phyloP scores from a whole-genome alignment of 1,139 yeast genomes.

The Torulaspora pretoriensis region DNA sequence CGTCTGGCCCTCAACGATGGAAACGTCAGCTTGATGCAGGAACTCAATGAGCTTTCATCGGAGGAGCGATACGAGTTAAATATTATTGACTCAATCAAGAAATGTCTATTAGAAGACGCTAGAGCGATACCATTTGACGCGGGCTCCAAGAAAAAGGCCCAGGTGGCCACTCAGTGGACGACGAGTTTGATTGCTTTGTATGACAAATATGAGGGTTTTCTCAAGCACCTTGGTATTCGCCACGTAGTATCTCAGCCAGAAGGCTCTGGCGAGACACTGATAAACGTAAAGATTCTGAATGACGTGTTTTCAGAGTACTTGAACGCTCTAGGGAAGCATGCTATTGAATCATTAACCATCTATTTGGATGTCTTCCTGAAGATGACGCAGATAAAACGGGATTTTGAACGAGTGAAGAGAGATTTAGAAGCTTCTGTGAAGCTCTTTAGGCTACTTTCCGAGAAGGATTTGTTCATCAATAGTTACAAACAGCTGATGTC shows the following conservation, averaged over 20 bases:
- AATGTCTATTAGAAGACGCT: constrained; percentile 46
- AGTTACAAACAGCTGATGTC: constrained; percentile 88
- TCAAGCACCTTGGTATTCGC: constrained; percentile 43
- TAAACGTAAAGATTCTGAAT: constrained; percentile 54
- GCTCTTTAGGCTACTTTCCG: constrained; percentile 66
- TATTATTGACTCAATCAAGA: constrained; percentile 42
- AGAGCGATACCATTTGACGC: constrained; percentile 16
- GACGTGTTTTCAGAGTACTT: constrained; percentile 61
- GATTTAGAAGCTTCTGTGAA: constrained; percentile 53
- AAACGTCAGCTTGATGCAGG: constrained; percentile 15
- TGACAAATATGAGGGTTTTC: constrained; percentile 48
- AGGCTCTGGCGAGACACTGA: constrained; percentile 31
- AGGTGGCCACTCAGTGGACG: constrained; percentile 65
- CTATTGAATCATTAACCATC: constrained; percentile 70
- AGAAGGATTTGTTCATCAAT: constrained; percentile 83
- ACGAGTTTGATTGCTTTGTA: constrained; percentile 54
- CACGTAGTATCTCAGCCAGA: constrained; percentile 1
- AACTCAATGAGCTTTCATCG: constrained; percentile 21
- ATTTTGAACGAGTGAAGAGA: constrained; percentile 52
- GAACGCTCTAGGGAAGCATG: constrained; percentile 48
- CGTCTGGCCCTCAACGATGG: constrained; percentile 14
- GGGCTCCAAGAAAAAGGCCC: constrained; percentile 37
- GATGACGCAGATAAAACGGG: constrained; percentile 55
- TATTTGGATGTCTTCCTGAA: constrained; percentile 55
- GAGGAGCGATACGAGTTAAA: constrained; percentile 19